A percentile compares a stretch with the other conserved stretches of the same genome.
Conservation (phyloP, 352 stramenopile genomes). For the Phytophthora sojae region DNA sequence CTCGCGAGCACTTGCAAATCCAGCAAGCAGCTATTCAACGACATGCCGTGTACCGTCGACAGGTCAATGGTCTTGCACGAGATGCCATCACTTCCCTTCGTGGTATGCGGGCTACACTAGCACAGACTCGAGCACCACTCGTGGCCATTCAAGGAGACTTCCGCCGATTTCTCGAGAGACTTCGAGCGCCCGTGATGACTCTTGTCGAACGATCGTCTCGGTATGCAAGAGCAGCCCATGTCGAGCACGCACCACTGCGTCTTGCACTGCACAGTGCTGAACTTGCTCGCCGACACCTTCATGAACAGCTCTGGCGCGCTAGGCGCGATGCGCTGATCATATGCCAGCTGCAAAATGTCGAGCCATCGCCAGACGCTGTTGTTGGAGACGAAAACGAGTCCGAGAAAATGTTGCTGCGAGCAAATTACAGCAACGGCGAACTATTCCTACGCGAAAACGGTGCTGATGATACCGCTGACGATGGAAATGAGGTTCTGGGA, state of each 20-base stretch:
- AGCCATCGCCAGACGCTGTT: conserved; percentile 5
- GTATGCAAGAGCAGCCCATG: conserved; percentile 56
- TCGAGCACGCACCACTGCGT: conserved; percentile 64
- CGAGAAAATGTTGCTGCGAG: conserved; percentile 43
- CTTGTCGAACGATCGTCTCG: conserved; percentile 56
- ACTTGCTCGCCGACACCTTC: conserved; percentile 62
- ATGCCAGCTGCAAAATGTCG: conserved; percentile 68
- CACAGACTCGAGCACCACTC: conserved; percentile 56
- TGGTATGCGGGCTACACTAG: conserved; percentile 48
- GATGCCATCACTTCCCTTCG: conserved; percentile 51
- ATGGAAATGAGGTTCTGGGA: conserved; percentile 32
- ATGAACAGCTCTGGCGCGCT: conserved; percentile 75
- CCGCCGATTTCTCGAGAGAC: conserved; percentile 50
- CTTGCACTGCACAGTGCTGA: conserved; percentile 50
- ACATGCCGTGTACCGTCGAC: conserved; percentile 58
- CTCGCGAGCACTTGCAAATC: conserved; percentile 65
- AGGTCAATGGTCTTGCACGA: conserved; percentile 54
- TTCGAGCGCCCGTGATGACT: conserved; percentile 59
- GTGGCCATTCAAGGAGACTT: conserved; percentile 66
- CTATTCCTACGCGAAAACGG: conserved; percentile 45
- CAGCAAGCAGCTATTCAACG: conserved; percentile 66
- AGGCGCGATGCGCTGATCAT: conserved; percentile 65
- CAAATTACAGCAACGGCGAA: conserved; percentile 67
- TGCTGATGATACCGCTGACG: not conserved
- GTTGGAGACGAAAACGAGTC: conserved; percentile 4